These are phyloP conservation scores for Penicillium dipodomyicola DNA, from an alignment of 495 filamentous ascomycete genomes.

Conservation along the genomic window DNA sequence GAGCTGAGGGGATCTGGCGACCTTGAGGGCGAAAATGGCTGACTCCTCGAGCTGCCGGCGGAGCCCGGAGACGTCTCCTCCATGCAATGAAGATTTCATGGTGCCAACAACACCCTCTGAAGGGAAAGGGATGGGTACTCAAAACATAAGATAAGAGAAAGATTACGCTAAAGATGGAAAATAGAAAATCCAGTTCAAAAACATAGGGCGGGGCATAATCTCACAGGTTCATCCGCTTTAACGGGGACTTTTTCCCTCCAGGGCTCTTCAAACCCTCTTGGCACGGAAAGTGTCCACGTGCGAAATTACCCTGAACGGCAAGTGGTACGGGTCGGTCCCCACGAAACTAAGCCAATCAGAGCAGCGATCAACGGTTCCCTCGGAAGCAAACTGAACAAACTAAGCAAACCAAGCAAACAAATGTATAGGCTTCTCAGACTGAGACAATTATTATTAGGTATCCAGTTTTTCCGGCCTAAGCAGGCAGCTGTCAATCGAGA, in stretches of 20 bases:
- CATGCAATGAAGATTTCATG: conserved; percentile 8
- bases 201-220: background rate
- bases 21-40: conserved; percentile 7
- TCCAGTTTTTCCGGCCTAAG: too few relatives aligned
- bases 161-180: background rate
- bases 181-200: background rate
- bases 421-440: too few relatives aligned
- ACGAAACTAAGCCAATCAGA: background rate
- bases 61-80: conserved; percentile 1
- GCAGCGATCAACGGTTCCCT: background rate
- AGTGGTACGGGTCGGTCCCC: too few relatives aligned
- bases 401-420: too few relatives aligned
- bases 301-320: background rate
- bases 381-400: background rate
- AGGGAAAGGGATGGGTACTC: background rate
- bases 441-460: too few relatives aligned
- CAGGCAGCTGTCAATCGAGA: background rate
- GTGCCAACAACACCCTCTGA: background rate
- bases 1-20: conserved; percentile 14
- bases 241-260: too few relatives aligned
- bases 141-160: background rate
- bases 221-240: background rate
- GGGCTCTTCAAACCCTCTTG: too few relatives aligned
- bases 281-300: background rate
- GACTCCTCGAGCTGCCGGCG: background rate